Conservation (phyloP, 2,329 filamentous ascomycete genomes). For the Chaetomiaceae sp. region DNA sequence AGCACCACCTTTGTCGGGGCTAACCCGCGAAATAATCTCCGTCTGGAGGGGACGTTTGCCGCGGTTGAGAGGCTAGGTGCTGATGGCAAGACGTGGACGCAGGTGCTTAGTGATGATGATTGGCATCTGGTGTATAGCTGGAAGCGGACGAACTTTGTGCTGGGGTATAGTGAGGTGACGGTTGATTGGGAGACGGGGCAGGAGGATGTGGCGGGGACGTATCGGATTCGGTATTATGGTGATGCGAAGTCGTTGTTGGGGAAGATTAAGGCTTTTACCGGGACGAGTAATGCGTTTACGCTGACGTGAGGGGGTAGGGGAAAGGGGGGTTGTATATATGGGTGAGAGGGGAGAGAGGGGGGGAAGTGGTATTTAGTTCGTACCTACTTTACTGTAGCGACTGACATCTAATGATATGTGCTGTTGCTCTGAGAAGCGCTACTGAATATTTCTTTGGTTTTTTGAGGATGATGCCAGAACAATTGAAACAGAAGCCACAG, state of each 20-base stretch:
- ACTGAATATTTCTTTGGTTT: no score
- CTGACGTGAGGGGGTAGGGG: conserved; percentile 16
- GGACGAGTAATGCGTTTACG: conserved; percentile 29
- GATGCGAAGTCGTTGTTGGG: conserved; percentile 66
- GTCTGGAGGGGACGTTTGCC: conserved; percentile 71
- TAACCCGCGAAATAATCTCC: conserved; percentile 82
- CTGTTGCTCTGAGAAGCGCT: no score
- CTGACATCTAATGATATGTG: no score
- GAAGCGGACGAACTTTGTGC: conserved; percentile 63
- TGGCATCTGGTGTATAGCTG: conserved; percentile 80
- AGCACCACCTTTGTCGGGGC: conserved; percentile 72
- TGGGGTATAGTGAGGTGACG: conserved; percentile 70
- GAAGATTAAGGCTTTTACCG: conserved; percentile 56
- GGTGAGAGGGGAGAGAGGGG: not conserved
- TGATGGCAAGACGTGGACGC: conserved; percentile 49
- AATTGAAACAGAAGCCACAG: no score
- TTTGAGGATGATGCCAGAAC: no score
- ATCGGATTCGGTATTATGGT: conserved; percentile 76
- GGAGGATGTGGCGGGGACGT: conserved; percentile 53
- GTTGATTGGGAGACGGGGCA: conserved; percentile 73
- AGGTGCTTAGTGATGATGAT: conserved; percentile 69
- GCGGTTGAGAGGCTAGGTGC: conserved; percentile 61
- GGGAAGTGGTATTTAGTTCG: no score
- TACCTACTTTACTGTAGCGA: no score
- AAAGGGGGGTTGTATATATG: not conserved